phyloP scores from a whole-genome alignment of 768 basidiomycete species.

The Gelatoporia subvermispora region DNA sequence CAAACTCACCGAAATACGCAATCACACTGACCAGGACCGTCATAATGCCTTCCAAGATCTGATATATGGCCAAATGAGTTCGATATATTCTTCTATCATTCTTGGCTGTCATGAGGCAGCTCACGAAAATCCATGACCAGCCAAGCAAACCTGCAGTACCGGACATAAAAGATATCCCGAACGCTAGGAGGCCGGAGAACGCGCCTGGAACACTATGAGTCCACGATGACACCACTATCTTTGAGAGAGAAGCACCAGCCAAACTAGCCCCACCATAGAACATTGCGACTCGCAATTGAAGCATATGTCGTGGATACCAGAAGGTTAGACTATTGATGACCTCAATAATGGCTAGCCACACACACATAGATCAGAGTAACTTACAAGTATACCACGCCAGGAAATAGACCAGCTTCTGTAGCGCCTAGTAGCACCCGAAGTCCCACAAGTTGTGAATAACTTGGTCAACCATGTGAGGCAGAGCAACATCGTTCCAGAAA shows the following conservation, averaged over 20 bases:
- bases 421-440: slow-evolving; percentile 55
- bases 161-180: slow-evolving; percentile 31
- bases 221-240: too few species aligned
- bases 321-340: slow-evolving; percentile 14
- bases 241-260: slow-evolving; percentile 10
- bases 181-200: slow-evolving; percentile 29
- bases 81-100: neutral
- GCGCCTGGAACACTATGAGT: slow-evolving; percentile 6
- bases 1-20: slow-evolving; percentile 42
- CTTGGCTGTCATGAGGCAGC: neutral
- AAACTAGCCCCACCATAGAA: slow-evolving; percentile 23
- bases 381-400: slow-evolving; percentile 71
- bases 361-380: too few species aligned
- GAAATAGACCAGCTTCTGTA: slow-evolving; percentile 68
- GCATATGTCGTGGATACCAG: slow-evolving; percentile 26
- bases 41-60: slow-evolving; percentile 62
- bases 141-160: slow-evolving; percentile 23
- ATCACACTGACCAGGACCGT: slow-evolving; percentile 54
- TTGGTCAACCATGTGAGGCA: slow-evolving; percentile 15
- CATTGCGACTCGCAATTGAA: slow-evolving; percentile 22
- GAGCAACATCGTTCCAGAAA: too few species aligned
- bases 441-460: slow-evolving; percentile 58
- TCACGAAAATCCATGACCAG: slow-evolving; percentile 31
- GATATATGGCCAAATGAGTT: neutral
- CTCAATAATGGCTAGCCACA: too few species aligned